Base-by-base conservation (phyloP, 1,284 basidiomycete species). In the Volvariella surrecta region DNA sequence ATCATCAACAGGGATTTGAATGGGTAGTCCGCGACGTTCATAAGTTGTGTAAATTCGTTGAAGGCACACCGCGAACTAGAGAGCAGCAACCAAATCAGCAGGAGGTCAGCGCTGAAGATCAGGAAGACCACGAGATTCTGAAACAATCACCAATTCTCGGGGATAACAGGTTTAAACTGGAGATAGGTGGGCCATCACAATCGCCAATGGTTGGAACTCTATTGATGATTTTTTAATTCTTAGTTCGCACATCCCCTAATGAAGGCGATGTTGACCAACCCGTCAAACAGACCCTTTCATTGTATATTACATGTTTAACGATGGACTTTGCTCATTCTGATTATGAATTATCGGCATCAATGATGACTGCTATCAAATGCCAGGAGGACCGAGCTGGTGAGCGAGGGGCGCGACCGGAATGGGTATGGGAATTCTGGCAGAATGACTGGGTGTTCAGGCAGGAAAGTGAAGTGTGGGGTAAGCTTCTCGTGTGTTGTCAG, bases 301-400 rank as follows among this genome's bases (percentile, higher is more conserved):
- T 85, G 4, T 82, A 73, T 48, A 73, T 86, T 40, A 82, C 80
- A 0, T 77, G 77, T n/a, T 60, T 81, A 22, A 70, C 76, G 54
- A 56, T 82, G 35, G 80, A 82, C 50, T 76, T 70, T 49, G 61
- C 72, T 6, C 73, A 78, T 46, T 60, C 68, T 2, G 74, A 80
- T 40, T 79, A 76, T 52, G 76, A 80, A 53, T 69, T 75, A 43
- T 68, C 67, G 13, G 71, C 79, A 1, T 75, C 79, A 7, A 82
- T 88, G 64, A 81, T 87, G 66, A 73, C 77, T 9, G 83, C 79
- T 10, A 78, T 88, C 49, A 84, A 82, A 54, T 77, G 74, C 40
- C 73, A 77, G 50, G 74, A 76, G 48, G 73, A 79, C 47, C 67
- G 73, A 35, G 62, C 65, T 7, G 82, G 82, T 9, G 73, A 78